Evolutionary conservation across 192 early-diverging fungal species (phyloP), one percentile per base, ranked within the genome.

Genomic region (Linderina pennispora): DNA sequence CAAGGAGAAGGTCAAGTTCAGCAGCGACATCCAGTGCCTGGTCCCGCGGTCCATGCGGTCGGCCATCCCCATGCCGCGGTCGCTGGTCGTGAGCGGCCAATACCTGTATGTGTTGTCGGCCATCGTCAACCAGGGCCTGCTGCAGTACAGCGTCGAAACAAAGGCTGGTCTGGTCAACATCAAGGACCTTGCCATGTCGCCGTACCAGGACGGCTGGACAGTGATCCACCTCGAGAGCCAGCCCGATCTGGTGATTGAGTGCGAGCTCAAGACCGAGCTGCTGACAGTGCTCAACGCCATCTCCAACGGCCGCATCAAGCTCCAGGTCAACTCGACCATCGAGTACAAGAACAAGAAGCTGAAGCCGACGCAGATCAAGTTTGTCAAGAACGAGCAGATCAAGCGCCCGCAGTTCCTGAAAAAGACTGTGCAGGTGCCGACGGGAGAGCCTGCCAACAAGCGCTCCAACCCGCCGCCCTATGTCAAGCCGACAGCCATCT

Each of bases 21-120:
- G 80, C 45, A 60, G 54, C 24, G 56, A 65, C 32, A 77, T 81
- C 33, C 69, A 81, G 40, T 49, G 77, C 14, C 62, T 89, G 33
- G 82, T 86, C 4, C 66, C 85, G n/a, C 77, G 87, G 19, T 52
- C 80, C 21, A 75, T 87, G 82, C 75, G 85, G 34, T 84, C 87
- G 1, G 83, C 83, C 43, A 75, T 76, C 20, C 85, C 85, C 9
- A 80, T 81, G 52, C 83, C 80, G 23, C 77, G 87, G 22, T 69
- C 75, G 2, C 45, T 90, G n/a, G 80, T 90, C n/a, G 55, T 86
- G 48, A 87, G 84, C 14, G 72, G 62, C 32, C 61, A 77, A 24
- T 60, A 66, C 17, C 43, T 90, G 18, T 76, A 77, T 36, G 51
- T 89, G 40, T 58, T 86, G 9, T 66, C 81, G 14, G 69, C 77